Evolutionary conservation across 371 early-diverging fungal species (phyloP), one percentile per base, ranked within the genome.

Genomic region (Lichtheimia corymbifera): DNA sequence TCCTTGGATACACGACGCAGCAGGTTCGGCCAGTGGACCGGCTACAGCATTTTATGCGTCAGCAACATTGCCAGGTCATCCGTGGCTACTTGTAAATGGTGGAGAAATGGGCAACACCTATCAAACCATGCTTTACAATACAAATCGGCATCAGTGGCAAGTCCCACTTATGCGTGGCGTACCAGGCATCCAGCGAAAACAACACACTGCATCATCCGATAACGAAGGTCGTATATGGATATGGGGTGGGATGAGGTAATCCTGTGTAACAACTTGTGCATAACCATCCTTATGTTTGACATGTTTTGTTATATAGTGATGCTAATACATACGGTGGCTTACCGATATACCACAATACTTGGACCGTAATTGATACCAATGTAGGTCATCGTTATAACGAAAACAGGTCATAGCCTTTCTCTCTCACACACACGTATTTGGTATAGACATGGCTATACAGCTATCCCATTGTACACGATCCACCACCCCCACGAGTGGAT

Each of bases 401-500:
- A 0, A 7, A 28, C 4, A 28, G 22, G 22, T 1, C 2, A 22
- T 2, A 35, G 35, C 6, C 5, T 35, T 11, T 11, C 9, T 1
- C 35, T 0, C 28, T 0, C 4, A 28, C 35, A 35, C 35, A 11
- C 28, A 4, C 4, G 7, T 11, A 35, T 9, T 35, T 35, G 11
- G 5, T 49, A 3, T 28, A 62, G 62, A 47, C 63, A 55, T 63
- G 63, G 63, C 9, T 57, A 18, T 56, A 52, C 22, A 59, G 14
- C 20, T 49, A 54, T 45, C 65, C 60, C 12, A 51, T 47, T 53
- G 53, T 59, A 11, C 43, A 42, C 17, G 55, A 50, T 30, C 30
- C 55, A 25, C 65, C 65, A 2, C 24, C 59, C 7, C 55, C 65
- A 28, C 41, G 65, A 12, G 44, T 64, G 12, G 65, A 64, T 43